These are phyloP conservation scores for Pythium aristosporum DNA, from an alignment of 352 stramenopile species.

Conservation along the genomic window DNA sequence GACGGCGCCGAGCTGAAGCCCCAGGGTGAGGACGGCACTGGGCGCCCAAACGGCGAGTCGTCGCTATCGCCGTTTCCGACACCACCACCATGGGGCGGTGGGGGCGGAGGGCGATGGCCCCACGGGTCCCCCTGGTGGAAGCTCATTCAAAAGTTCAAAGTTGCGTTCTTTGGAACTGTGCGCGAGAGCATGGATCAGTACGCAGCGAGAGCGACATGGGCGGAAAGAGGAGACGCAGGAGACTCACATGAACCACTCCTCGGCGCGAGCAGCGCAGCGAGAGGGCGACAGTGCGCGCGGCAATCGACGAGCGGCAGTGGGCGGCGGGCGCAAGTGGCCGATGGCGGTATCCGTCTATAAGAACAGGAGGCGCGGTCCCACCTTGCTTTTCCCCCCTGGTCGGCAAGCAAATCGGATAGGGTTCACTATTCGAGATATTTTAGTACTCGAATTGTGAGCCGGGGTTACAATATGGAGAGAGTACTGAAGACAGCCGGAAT, in stretches of 20 bases:
- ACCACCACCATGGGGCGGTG: slow-evolving; percentile 1
- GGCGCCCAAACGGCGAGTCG: slow-evolving; percentile 13
- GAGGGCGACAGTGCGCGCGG: not conserved
- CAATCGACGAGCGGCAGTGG: not conserved
- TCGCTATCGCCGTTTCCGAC: slow-evolving; percentile 2
- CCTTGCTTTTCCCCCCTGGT: slow-evolving; percentile 13
- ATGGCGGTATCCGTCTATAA: not conserved
- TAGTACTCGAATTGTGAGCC: not conserved
- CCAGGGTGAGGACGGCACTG: slow-evolving; percentile 18
- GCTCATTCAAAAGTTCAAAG: slow-evolving; percentile 12
- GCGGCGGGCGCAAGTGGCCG: not conserved
- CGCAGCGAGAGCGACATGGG: not conserved
- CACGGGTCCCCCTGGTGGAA: slow-evolving; percentile 27
- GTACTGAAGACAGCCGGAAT: slow-evolving; percentile 2
- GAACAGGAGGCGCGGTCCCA: not conserved
- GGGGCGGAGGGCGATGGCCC: slow-evolving; percentile 17
- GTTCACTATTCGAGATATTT: slow-evolving; percentile 5
- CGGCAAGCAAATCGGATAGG: slow-evolving; percentile 1
- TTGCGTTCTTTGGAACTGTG: not conserved
- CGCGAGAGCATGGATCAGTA: not conserved
- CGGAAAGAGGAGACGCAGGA: slow-evolving; percentile 4
- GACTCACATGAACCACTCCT: slow-evolving; percentile 9
- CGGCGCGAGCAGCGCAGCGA: not conserved
- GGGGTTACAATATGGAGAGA: too few relatives aligned
- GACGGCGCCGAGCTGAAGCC: slow-evolving; percentile 14